phyloP scores from a whole-genome alignment of 164 flowering plant genomes.

The Chimonanthus salicifolius region DNA sequence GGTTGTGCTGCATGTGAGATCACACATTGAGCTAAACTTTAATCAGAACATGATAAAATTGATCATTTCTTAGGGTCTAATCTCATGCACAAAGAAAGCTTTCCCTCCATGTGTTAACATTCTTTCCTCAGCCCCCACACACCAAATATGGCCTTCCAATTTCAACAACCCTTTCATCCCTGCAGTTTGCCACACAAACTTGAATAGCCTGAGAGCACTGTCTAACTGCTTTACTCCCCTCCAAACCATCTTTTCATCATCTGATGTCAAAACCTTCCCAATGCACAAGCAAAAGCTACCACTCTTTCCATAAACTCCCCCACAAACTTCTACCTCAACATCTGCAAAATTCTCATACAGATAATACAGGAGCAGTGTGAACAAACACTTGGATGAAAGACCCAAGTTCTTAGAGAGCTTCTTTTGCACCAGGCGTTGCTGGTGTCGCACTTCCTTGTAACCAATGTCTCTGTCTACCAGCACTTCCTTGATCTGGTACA shows the following conservation, averaged over 20 bases:
- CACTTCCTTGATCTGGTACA: slow-evolving; percentile 73
- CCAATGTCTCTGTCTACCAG: slow-evolving; percentile 59
- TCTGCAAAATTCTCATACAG: slow-evolving; percentile 52
- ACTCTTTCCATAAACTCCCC: slow-evolving; percentile 39
- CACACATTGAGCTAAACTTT: too few relatives aligned
- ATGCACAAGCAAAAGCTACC: slow-evolving; percentile 41
- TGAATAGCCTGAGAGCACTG: slow-evolving; percentile 61
- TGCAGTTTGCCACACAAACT: slow-evolving; percentile 74
- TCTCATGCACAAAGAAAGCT: slow-evolving; percentile 49
- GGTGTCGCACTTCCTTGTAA: slow-evolving; percentile 58
- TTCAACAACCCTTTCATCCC: slow-evolving; percentile 51
- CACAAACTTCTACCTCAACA: slow-evolving; percentile 65
- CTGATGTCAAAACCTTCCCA: slow-evolving; percentile 70
- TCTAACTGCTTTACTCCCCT: slow-evolving; percentile 71
- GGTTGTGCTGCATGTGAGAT: too few relatives aligned
- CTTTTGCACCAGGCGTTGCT: slow-evolving; percentile 70
- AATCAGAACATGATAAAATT: background rate
- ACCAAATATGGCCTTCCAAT: slow-evolving; percentile 87
- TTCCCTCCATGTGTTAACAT: slow-evolving; percentile 51
- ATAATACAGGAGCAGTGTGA: slow-evolving; percentile 66
- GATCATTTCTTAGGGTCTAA: slow-evolving; percentile 25
- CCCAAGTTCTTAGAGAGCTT: slow-evolving; percentile 58
- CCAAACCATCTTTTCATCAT: slow-evolving; percentile 48
- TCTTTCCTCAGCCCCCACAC: slow-evolving; percentile 52
- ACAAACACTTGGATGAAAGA: slow-evolving; percentile 70